A percentile compares a stretch with the other conserved stretches of the same genome.
phyloP scores from a whole-genome alignment of 306 rosid species.

The Prunus campanulata region DNA sequence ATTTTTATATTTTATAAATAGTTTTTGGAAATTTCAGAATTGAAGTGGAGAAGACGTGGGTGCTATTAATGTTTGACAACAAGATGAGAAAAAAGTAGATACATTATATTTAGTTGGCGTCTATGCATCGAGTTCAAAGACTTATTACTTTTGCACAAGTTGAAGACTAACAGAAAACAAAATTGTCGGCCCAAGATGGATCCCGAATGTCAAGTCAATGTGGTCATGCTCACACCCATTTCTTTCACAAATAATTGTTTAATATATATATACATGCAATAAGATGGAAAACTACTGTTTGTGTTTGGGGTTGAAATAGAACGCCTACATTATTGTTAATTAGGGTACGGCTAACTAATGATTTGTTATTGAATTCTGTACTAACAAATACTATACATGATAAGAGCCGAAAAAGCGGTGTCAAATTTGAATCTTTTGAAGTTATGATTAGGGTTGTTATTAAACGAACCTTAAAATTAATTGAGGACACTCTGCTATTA shows the following conservation, averaged over 20 bases:
- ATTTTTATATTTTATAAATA: background rate
- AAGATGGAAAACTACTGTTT: background rate
- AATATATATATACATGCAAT: slow-evolving; percentile 3
- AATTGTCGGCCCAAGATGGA: background rate
- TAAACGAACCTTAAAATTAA: too few relatives aligned
- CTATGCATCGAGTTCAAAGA: background rate
- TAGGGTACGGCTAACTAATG: background rate
- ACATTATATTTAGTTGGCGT: background rate
- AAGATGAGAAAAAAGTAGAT: background rate
- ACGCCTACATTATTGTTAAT: background rate
- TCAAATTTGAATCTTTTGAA: too few relatives aligned
- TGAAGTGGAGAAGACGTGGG: background rate
- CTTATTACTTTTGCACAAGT: background rate
- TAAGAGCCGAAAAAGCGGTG: too few relatives aligned
- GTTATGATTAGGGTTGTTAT: too few relatives aligned
- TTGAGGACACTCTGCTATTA: accelerated
- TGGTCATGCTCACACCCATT: background rate
- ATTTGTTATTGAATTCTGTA: background rate
- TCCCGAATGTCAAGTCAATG: slow-evolving; percentile 7
- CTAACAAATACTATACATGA: background rate
- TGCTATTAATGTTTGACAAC: background rate
- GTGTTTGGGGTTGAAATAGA: background rate
- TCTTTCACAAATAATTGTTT: background rate
- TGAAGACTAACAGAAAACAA: background rate
- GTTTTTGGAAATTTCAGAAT: background rate